These are phyloP conservation scores for Tylopilus vinaceipallidus DNA, from an alignment of 768 basidiomycete species.

Conservation along the genomic window DNA sequence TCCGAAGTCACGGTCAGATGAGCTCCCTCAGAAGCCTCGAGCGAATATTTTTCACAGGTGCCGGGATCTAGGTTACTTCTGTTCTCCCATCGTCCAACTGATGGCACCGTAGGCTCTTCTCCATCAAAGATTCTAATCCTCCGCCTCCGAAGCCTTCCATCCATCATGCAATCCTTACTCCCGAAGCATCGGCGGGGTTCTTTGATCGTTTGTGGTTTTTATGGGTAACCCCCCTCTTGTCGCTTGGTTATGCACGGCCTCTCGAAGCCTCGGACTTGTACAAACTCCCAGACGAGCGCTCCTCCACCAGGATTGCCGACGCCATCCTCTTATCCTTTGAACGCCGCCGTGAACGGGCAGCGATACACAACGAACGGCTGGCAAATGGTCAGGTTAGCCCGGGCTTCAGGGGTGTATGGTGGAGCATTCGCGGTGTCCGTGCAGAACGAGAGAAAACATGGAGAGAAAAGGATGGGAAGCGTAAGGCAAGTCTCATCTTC, in stretches of 20 bases:
- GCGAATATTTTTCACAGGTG: slow-evolving; percentile 2
- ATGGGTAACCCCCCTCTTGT: slow-evolving; percentile 74
- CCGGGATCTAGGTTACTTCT: not conserved
- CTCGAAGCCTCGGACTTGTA: slow-evolving; percentile 80
- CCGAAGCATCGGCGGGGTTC: slow-evolving; percentile 63
- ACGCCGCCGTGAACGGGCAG: slow-evolving; percentile 50
- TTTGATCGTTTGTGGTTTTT: slow-evolving; percentile 61
- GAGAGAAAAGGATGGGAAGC: slow-evolving; percentile 61
- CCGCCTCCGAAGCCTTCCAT: slow-evolving; percentile 50
- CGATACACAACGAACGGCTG: slow-evolving; percentile 69
- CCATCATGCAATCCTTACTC: slow-evolving; percentile 59
- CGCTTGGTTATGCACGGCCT: slow-evolving; percentile 75
- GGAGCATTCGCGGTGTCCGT: slow-evolving; percentile 51
- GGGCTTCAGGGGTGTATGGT: slow-evolving; percentile 52
- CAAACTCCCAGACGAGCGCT: slow-evolving; percentile 64
- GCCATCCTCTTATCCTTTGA: slow-evolving; percentile 66
- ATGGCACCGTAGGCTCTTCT: slow-evolving; percentile 8
- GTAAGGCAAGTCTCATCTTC: slow-evolving; percentile 57
- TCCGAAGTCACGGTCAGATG: not conserved
- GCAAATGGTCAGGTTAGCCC: slow-evolving; percentile 63
- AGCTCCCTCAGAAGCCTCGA: not conserved
- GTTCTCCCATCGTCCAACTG: not conserved
- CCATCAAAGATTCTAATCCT: slow-evolving; percentile 18
- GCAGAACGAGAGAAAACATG: slow-evolving; percentile 58
- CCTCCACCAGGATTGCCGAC: slow-evolving; percentile 58